Base-by-base conservation (phyloP, 2,329 filamentous ascomycete genomes). In the Xylariaceae sp. region DNA sequence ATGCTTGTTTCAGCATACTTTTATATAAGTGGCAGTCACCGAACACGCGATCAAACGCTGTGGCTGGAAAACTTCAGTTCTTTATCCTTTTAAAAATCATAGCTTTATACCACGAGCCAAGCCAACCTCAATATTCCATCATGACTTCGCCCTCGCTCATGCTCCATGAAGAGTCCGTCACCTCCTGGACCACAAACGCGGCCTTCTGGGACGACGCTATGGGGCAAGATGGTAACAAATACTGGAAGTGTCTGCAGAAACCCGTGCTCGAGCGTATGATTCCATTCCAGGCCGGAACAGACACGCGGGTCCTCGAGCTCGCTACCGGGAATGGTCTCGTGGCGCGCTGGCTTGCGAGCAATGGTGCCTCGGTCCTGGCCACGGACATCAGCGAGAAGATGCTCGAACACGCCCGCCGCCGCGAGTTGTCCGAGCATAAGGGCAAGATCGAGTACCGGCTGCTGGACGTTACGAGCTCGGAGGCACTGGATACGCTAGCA, bases 211-310 rank as follows among this genome's bases (percentile, higher is more conserved):
- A 55, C 24, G 11, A 51, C 16, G 47, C 46, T 20, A 51, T 55
- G 29, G 50, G 50, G 20, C 52, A 55, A 10, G 35, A 51, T 8
- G 52, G 52, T n/a, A 55, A 55, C 46, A 55, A 42, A 11, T 55
- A 55, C 30, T 50, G 52, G 51, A 45, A 40, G 18, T 35, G 45
- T 8, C 30, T 54, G 16, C 51, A 54, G 20, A 1, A 30, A 8
- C 51, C 51, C 27, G 20, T 46, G 21, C 51, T 54, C 15, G 40
- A 45, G 21, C 51, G 51, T 11, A 50, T 54, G 51, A 37, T 50
- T 23, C 26, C 32, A 4, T 35, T 54, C 13, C 15, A 15, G 15
- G 3, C 44, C 5, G 45, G 15, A 6, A 18, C 18, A 9, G 15
- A 53, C 8, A 16, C 27, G 27, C 40, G 45, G 4, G 45, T 50